phyloP scores from a whole-genome alignment of 352 stramenopile species.

The Phytophthora megakarya region DNA sequence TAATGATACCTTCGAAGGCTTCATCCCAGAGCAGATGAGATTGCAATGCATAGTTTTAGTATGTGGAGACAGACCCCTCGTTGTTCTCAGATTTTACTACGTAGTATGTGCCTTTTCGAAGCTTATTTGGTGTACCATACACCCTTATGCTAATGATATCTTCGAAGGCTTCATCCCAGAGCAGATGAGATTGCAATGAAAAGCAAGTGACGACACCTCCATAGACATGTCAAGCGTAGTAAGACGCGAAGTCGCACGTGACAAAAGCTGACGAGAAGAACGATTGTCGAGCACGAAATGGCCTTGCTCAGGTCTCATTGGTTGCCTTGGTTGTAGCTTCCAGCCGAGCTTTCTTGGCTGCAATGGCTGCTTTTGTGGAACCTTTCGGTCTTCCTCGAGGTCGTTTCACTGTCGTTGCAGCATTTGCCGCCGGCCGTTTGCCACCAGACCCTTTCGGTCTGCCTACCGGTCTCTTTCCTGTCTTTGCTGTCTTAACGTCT shows the following conservation, averaged over 20 bases:
- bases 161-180: too few species aligned
- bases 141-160: slow-evolving; percentile 4
- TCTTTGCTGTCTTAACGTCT: background rate
- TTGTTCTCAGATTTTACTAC: slow-evolving; percentile 30
- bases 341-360: slow-evolving; percentile 22
- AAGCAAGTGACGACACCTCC: background rate
- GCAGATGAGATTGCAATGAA: too few species aligned
- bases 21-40: too few species aligned
- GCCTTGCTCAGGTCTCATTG: background rate
- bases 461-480: slow-evolving; percentile 10
- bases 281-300: background rate
- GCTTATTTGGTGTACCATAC: slow-evolving; percentile 26
- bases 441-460: slow-evolving; percentile 14
- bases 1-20: too few species aligned
- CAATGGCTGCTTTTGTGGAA: slow-evolving; percentile 27
- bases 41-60: slow-evolving; percentile 46
- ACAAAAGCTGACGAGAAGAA: too few species aligned
- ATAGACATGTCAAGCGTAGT: too few species aligned
- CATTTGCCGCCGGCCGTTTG: slow-evolving; percentile 14
- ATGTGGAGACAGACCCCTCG: slow-evolving; percentile 6
- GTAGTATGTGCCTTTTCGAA: slow-evolving; percentile 34
- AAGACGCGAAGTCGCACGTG: too few species aligned
- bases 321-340: slow-evolving; percentile 4
- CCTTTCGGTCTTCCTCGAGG: slow-evolving; percentile 29
- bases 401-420: slow-evolving; percentile 12